Conservation (phyloP, 2,329 filamentous ascomycete genomes). For the Pseudohalonectria lignicola region DNA sequence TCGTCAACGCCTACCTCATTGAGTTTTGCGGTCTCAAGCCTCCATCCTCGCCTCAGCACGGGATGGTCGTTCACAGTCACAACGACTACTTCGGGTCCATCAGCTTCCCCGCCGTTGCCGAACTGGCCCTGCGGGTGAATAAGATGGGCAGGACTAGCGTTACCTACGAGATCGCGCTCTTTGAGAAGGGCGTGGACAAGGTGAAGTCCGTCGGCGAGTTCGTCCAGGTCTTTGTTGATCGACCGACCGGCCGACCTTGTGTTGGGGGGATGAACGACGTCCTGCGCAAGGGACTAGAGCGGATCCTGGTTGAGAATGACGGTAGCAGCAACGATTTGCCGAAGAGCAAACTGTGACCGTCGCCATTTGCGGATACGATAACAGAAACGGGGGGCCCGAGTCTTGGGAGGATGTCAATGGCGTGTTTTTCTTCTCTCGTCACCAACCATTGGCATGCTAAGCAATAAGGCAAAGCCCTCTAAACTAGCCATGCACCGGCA, state of each 20-base stretch:
- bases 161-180: constrained; percentile 81
- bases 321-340: background rate
- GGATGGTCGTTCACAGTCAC: constrained; percentile 74
- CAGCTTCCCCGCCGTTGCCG: constrained; percentile 70
- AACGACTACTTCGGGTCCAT: constrained; percentile 78
- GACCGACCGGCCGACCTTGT: constrained; percentile 57
- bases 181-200: constrained; percentile 59
- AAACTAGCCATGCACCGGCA: too few relatives aligned
- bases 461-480: too few relatives aligned
- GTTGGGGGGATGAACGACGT: constrained; percentile 49
- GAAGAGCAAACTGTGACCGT: constrained; percentile 1
- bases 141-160: constrained; percentile 81
- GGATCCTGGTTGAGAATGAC: constrained; percentile 27
- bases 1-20: constrained; percentile 84
- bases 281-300: constrained; percentile 48
- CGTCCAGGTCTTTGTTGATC: constrained; percentile 80
- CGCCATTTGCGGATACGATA: background rate
- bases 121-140: constrained; percentile 71
- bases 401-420: too few relatives aligned
- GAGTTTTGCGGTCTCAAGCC: constrained; percentile 65
- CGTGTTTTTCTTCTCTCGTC: too few relatives aligned
- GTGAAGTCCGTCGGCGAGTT: constrained; percentile 81
- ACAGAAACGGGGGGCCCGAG: too few relatives aligned
- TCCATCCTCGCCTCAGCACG: constrained; percentile 59
- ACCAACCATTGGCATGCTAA: too few relatives aligned